Evolutionary conservation across 768 basidiomycete species (phyloP).

Genomic region (Pleurotus tuber-regium): DNA sequence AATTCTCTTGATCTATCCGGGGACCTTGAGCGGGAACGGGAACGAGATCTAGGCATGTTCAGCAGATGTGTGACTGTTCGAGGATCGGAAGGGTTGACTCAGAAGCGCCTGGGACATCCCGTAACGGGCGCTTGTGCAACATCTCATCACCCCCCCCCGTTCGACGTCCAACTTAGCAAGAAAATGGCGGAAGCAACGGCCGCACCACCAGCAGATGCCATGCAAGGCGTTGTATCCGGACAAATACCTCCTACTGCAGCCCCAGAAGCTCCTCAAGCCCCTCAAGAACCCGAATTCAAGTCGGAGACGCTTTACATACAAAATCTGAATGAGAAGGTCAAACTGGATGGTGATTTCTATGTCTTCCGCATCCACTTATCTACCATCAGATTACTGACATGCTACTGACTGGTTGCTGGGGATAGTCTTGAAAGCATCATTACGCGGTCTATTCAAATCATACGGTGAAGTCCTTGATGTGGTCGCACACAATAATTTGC

Average conservation of each 20-base stretch:
- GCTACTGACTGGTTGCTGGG: constrained; percentile 12
- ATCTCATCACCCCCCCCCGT: neutral
- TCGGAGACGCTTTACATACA: constrained; percentile 94
- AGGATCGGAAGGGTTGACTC: neutral
- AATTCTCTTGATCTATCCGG: constrained; percentile 42
- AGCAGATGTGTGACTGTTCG: too few species aligned
- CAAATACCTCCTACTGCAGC: constrained; percentile 5
- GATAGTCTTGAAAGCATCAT: constrained; percentile 82
- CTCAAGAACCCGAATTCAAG: constrained; percentile 41
- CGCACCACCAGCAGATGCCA: constrained; percentile 23
- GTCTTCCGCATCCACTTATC: constrained; percentile 3
- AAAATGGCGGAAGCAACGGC: constrained; percentile 30
- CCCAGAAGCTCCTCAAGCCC: constrained; percentile 16
- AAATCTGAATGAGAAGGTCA: constrained; percentile 94
- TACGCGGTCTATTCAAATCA: constrained; percentile 86
- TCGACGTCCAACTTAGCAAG: neutral
- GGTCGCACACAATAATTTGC: constrained; percentile 90
- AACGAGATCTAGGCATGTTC: too few species aligned
- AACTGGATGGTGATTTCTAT: constrained; percentile 57
- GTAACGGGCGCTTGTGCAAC: neutral
- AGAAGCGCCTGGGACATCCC: too few species aligned
- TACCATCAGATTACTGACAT: too few species aligned
- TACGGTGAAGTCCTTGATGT: constrained; percentile 94
- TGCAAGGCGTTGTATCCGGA: constrained; percentile 28
- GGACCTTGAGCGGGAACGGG: constrained; percentile 35